A percentile compares a stretch with the other conserved stretches of the same genome.
Evolutionary conservation across 495 filamentous ascomycete genomes (phyloP).

Genomic region (Penicillium atrosanguineum): DNA sequence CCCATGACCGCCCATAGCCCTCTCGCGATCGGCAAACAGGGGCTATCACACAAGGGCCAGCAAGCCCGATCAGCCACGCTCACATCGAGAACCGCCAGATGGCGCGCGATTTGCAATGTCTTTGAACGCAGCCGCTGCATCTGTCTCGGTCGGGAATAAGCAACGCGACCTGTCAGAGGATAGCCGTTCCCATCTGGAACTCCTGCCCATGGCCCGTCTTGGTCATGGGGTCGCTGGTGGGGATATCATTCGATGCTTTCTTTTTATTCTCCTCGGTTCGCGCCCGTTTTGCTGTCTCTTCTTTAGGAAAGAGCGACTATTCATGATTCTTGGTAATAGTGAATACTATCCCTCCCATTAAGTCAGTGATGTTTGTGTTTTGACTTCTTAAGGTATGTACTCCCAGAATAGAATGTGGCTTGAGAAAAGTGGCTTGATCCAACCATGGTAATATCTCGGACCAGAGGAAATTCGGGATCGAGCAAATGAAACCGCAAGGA

Average conservation of each 20-base stretch:
- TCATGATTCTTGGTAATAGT: not conserved
- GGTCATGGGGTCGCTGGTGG: not conserved
- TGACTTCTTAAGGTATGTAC: not conserved
- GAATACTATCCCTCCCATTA: not conserved
- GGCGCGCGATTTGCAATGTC: constrained; percentile 10
- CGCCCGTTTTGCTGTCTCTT: not conserved
- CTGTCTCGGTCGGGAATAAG: constrained; percentile 19
- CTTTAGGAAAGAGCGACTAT: not conserved
- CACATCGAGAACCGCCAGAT: constrained; percentile 21
- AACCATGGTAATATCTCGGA: not conserved
- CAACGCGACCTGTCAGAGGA: constrained; percentile 24
- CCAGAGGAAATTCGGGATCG: not conserved
- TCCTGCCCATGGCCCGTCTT: constrained; percentile 9
- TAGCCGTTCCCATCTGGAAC: constrained; percentile 10
- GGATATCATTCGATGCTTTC: constrained; percentile 1
- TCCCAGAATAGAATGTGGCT: not conserved
- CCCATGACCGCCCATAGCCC: constrained; percentile 14
- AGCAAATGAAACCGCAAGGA: not conserved
- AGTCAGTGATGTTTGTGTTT: not conserved
- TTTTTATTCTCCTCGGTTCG: not conserved
- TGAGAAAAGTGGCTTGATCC: not conserved
- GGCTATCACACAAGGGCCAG: constrained; percentile 9
- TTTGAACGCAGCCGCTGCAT: constrained; percentile 23
- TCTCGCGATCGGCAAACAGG: constrained; percentile 21
- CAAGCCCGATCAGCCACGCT: constrained; percentile 21